phyloP scores from a whole-genome alignment of 306 rosid genomes.

The Rubus idaeus region DNA sequence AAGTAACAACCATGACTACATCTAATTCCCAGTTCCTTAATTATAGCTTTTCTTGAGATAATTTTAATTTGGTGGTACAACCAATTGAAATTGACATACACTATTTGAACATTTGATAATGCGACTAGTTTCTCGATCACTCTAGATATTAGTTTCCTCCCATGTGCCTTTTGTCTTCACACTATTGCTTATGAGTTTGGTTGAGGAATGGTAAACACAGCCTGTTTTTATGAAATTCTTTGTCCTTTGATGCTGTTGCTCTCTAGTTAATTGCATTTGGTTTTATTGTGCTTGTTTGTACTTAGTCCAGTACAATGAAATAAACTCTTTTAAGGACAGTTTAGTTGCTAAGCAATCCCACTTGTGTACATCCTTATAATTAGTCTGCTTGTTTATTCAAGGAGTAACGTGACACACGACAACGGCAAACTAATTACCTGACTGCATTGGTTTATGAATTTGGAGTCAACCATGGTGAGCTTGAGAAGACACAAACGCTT shows the following conservation, averaged over 20 bases:
- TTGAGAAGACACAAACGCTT: conserved; percentile 86
- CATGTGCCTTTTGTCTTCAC: too few species aligned
- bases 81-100: too few species aligned
- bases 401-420: conserved; percentile 22
- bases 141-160: too few species aligned
- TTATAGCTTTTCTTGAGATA: neutral
- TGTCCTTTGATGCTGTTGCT: neutral
- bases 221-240: too few species aligned
- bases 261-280: neutral
- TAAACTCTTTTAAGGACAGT: neutral
- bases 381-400: conserved; percentile 19
- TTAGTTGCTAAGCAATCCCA: neutral
- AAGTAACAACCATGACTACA: neutral
- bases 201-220: too few species aligned
- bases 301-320: neutral
- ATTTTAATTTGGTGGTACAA: too few species aligned
- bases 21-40: neutral
- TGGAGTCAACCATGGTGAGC: conserved; percentile 66
- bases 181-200: too few species aligned
- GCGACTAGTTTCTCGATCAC: too few species aligned
- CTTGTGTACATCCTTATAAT: conserved; percentile 22
- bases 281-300: neutral
- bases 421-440: conserved; percentile 17
- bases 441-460: conserved; percentile 16
- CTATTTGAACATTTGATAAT: too few species aligned